Conservation (phyloP, 176 grass and related monocot species). For the Musa schizocarpa region DNA sequence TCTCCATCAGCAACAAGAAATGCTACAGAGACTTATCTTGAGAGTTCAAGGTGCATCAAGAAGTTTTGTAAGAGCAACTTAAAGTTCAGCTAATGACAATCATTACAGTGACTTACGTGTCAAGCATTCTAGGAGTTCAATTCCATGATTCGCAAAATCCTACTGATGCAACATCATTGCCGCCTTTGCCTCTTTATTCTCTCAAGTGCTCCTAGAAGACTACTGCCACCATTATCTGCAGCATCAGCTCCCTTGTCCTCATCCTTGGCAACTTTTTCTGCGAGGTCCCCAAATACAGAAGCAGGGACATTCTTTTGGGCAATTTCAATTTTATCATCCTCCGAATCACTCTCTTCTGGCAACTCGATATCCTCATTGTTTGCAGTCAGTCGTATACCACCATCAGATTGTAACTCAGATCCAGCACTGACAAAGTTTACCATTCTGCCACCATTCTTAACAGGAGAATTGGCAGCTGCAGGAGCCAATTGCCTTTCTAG, state of each 20-base stretch:
- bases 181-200: slow-evolving; percentile 75
- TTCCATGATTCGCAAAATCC: not conserved
- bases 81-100: too few relatives aligned
- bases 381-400: slow-evolving; percentile 25
- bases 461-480: slow-evolving; percentile 26
- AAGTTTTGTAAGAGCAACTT: too few relatives aligned
- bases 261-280: slow-evolving; percentile 48
- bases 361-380: slow-evolving; percentile 91
- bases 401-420: slow-evolving; percentile 46
- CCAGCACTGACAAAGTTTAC: slow-evolving; percentile 85
- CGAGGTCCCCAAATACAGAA: slow-evolving; percentile 82
- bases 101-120: too few relatives aligned
- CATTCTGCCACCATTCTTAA: slow-evolving; percentile 31
- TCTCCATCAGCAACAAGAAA: too few relatives aligned
- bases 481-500: slow-evolving; percentile 71
- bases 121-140: not conserved
- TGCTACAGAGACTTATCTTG: too few relatives aligned
- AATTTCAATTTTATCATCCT: slow-evolving; percentile 74
- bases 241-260: slow-evolving; percentile 32
- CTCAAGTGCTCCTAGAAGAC: slow-evolving; percentile 67
- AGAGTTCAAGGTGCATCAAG: too few relatives aligned
- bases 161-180: slow-evolving; percentile 14
- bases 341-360: slow-evolving; percentile 58
- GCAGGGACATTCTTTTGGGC: slow-evolving; percentile 53
- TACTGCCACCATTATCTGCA: slow-evolving; percentile 32